A percentile compares a stretch with the other conserved stretches of the same genome.
Evolutionary conservation across 352 stramenopile genomes (phyloP).

Genomic region (Phytophthora citrophthora): DNA sequence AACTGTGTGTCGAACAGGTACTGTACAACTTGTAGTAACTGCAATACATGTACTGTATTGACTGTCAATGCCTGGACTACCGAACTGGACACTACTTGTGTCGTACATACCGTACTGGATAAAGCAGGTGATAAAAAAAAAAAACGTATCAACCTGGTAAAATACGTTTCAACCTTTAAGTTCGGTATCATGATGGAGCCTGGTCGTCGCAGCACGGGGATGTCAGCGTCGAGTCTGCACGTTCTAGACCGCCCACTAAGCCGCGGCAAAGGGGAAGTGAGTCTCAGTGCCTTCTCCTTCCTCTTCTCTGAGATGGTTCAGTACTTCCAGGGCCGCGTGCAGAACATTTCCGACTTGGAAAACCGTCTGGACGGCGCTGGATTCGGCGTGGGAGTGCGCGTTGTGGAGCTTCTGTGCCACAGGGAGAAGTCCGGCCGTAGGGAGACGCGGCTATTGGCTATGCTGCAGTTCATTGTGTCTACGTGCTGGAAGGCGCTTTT

Average conservation of each 20-base stretch:
- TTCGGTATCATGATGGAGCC: conserved; percentile 50
- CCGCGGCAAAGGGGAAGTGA: conserved; percentile 76
- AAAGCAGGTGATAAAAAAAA: too few relatives aligned
- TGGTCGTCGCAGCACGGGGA: conserved; percentile 53
- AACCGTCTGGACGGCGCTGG: conserved; percentile 94
- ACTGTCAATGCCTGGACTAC: too few relatives aligned
- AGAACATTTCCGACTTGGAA: conserved; percentile 97
- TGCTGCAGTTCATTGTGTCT: conserved; percentile 95
- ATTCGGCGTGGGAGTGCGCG: conserved; percentile 95
- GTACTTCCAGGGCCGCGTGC: conserved; percentile 96
- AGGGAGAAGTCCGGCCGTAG: conserved; percentile 81
- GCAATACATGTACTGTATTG: too few relatives aligned
- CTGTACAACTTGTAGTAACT: too few relatives aligned
- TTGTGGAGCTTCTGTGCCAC: conserved; percentile 94
- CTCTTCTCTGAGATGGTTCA: conserved; percentile 98
- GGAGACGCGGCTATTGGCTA: conserved; percentile 86
- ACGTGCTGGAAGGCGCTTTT: conserved; percentile 97
- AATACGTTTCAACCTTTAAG: not conserved
- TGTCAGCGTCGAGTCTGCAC: conserved; percentile 66
- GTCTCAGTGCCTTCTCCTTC: conserved; percentile 96
- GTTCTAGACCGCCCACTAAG: conserved; percentile 82
- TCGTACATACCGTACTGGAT: too few relatives aligned
- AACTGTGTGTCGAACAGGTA: too few relatives aligned
- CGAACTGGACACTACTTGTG: too few relatives aligned
- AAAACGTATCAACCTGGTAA: too few relatives aligned